A percentile compares a stretch with the other conserved stretches of the same genome.
Conservation (phyloP, 257 asterid genomes). For the Craterostigma plantagineum region DNA sequence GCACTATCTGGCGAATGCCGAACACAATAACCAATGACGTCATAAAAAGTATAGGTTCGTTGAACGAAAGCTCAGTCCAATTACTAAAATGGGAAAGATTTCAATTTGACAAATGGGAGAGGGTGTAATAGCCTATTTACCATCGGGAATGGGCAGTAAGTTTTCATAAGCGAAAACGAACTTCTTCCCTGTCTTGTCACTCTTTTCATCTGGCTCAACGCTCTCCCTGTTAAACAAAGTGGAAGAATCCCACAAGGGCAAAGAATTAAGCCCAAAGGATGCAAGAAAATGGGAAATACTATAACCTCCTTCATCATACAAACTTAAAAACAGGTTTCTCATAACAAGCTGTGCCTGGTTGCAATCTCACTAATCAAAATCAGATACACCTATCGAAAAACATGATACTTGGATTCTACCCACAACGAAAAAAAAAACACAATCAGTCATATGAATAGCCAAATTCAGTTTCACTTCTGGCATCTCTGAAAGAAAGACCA, state of each 20-base stretch:
- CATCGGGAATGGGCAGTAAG: conserved; percentile 43
- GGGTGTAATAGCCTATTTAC: conserved; percentile 27
- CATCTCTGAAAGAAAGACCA: too few species aligned
- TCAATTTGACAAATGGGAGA: too few species aligned
- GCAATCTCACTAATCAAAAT: too few species aligned
- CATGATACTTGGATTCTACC: too few species aligned
- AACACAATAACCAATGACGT: not conserved
- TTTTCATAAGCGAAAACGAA: conserved; percentile 50
- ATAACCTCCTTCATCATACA: too few species aligned
- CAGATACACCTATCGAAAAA: too few species aligned
- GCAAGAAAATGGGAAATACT: not conserved
- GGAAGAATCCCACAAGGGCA: conserved; percentile 5
- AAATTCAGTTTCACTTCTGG: too few species aligned
- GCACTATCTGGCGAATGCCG: conserved; percentile 27
- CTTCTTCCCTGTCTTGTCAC: conserved; percentile 18
- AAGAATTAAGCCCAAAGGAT: conserved; percentile 11
- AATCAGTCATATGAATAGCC: too few species aligned
- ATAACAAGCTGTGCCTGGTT: too few species aligned
- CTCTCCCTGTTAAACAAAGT: conserved; percentile 35
- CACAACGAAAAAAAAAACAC: too few species aligned
- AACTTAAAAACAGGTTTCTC: too few species aligned
- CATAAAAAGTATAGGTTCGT: conserved; percentile 1
- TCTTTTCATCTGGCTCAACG: conserved; percentile 20
- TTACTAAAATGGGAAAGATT: not conserved
- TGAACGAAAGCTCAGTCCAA: not conserved